phyloP scores from a whole-genome alignment of 2,329 filamentous ascomycete genomes.

The Grosmannia serpens region DNA sequence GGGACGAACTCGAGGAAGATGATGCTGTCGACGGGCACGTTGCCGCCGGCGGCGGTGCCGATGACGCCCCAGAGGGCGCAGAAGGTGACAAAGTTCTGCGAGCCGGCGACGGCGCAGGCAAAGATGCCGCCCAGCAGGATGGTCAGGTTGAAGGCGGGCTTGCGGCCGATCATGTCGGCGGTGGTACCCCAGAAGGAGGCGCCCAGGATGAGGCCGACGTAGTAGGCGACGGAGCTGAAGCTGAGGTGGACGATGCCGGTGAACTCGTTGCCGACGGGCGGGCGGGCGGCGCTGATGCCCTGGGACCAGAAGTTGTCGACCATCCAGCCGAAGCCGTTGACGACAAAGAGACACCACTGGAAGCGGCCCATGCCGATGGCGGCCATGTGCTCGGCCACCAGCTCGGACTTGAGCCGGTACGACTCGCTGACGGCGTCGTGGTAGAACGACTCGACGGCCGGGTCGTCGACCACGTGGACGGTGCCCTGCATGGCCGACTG shows the following conservation, averaged over 20 bases:
- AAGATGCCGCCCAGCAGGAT: slow-evolving; percentile 37
- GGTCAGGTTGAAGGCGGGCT: slow-evolving; percentile 35
- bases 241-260: slow-evolving; percentile 11
- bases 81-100: slow-evolving; percentile 45
- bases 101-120: slow-evolving; percentile 44
- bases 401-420: slow-evolving; percentile 11
- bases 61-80: slow-evolving; percentile 26
- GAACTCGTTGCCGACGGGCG: slow-evolving; percentile 23
- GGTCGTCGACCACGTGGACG: not conserved
- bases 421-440: slow-evolving; percentile 5
- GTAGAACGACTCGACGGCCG: slow-evolving; percentile 3
- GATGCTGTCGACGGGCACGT: slow-evolving; percentile 38
- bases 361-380: slow-evolving; percentile 9
- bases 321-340: slow-evolving; percentile 36
- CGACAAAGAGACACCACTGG: slow-evolving; percentile 27
- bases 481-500: not conserved
- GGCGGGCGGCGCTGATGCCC: slow-evolving; percentile 22
- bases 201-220: slow-evolving; percentile 31
- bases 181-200: slow-evolving; percentile 33
- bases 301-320: slow-evolving; percentile 31
- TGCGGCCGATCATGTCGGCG: slow-evolving; percentile 12
- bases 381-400: slow-evolving; percentile 6
- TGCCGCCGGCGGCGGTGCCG: slow-evolving; percentile 32
- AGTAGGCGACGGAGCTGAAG: slow-evolving; percentile 25
- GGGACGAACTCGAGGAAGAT: slow-evolving; percentile 42